phyloP scores from a whole-genome alignment of 805 yeast genomes.

The Yarrowia sp. region DNA sequence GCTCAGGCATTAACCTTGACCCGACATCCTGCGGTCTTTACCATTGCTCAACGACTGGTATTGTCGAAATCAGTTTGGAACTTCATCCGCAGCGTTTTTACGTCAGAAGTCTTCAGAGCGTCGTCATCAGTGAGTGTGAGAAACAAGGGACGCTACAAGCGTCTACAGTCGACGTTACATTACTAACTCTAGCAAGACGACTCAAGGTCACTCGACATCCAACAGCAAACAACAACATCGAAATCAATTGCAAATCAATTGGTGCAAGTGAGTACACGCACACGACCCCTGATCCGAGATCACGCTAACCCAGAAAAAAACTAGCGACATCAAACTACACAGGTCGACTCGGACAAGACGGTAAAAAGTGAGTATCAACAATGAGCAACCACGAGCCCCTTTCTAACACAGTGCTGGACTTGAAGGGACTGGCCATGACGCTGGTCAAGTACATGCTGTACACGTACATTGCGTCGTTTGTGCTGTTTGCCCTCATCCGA shows the following conservation, averaged over 20 bases:
- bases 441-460: slow-evolving; percentile 22
- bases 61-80: not conserved
- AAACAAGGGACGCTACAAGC: too few species aligned
- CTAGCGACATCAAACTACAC: not conserved
- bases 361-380: not conserved
- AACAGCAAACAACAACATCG: too few species aligned
- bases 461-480: slow-evolving; percentile 35
- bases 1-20: slow-evolving; percentile 20
- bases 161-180: not conserved
- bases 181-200: not conserved
- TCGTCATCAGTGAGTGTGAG: not conserved
- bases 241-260: not conserved
- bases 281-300: too few species aligned
- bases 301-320: too few species aligned
- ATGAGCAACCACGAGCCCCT: too few species aligned
- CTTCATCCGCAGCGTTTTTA: too few species aligned
- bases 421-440: slow-evolving; percentile 14
- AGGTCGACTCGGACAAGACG: not conserved
- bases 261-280: not conserved
- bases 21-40: slow-evolving; percentile 7
- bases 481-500: slow-evolving; percentile 42
- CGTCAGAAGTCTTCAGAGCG: too few species aligned
- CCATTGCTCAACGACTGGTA: slow-evolving; percentile 14
- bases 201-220: too few species aligned
- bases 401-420: slow-evolving; percentile 17